Percentiles rank a stretch among this genome's conserved stretches.
Conservation (phyloP, 768 basidiomycete species). For the Pholiota microspora region DNA sequence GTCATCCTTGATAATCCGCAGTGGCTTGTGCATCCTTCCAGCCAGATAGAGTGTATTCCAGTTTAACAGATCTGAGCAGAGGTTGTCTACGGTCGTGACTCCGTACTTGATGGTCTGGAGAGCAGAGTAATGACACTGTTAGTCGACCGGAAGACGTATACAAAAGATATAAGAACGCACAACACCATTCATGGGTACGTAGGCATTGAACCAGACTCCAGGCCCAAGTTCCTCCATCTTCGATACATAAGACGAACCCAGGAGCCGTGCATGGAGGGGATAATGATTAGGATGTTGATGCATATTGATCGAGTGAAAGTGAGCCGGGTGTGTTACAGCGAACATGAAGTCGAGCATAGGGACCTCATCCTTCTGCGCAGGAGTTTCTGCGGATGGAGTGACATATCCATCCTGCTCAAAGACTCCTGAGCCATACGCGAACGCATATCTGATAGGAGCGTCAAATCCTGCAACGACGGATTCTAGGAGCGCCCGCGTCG, state of each 20-base stretch:
- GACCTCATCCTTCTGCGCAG: constrained; percentile 24
- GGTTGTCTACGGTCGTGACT: constrained; percentile 85
- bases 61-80: constrained; percentile 87
- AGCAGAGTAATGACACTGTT: background rate
- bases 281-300: constrained; percentile 90
- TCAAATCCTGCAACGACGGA: constrained; percentile 78
- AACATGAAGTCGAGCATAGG: constrained; percentile 98
- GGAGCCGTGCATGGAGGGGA: constrained; percentile 77
- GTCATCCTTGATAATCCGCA: constrained; percentile 90
- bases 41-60: constrained; percentile 94
- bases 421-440: constrained; percentile 96
- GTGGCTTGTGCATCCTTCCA: constrained; percentile 96
- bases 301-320: constrained; percentile 97
- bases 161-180: constrained; percentile 47
- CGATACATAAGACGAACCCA: constrained; percentile 84
- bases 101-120: constrained; percentile 93
- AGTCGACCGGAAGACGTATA: background rate
- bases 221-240: constrained; percentile 73
- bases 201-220: constrained; percentile 96
- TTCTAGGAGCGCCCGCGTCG: constrained; percentile 78
- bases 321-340: constrained; percentile 88
- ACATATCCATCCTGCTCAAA: constrained; percentile 88
- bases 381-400: constrained; percentile 5
- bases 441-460: constrained; percentile 93
- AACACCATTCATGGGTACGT: constrained; percentile 78